Percentiles rank a stretch among this genome's conserved stretches.
These are phyloP conservation scores for Fusarium pseudoanthophilum DNA, from an alignment of 2,329 filamentous ascomycete species.

Conservation along the genomic window DNA sequence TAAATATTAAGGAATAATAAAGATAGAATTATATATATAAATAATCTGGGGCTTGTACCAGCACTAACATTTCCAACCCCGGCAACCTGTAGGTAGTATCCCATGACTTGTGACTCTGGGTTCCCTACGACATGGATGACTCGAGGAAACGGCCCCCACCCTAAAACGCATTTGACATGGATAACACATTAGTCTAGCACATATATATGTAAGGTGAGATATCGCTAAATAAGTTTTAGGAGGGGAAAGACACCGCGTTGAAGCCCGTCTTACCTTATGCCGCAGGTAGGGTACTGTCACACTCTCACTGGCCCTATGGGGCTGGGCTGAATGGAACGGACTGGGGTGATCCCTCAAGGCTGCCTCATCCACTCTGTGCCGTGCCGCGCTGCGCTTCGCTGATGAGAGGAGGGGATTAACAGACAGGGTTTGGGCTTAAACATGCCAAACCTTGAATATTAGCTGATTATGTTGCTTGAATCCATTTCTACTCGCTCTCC, in stretches of 20 bases:
- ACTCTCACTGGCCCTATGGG: neutral
- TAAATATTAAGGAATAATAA: no score
- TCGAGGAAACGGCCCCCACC: slow-evolving; percentile 25
- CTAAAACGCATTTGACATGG: neutral
- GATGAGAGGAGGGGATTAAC: slow-evolving; percentile 5
- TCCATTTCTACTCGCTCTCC: neutral
- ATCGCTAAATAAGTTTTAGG: neutral
- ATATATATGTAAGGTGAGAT: neutral
- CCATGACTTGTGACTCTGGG: neutral
- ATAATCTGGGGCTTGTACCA: no score
- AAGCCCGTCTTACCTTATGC: neutral
- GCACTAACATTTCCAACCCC: no score
- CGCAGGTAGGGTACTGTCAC: neutral
- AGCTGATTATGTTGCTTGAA: neutral
- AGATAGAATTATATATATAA: no score
- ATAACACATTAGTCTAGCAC: neutral
- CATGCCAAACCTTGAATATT: slow-evolving; percentile 3
- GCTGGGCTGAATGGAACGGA: slow-evolving; percentile 8
- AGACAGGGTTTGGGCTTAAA: slow-evolving; percentile 7
- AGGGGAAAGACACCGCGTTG: neutral
- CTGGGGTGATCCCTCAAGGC: slow-evolving; percentile 12
- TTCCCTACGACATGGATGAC: slow-evolving; percentile 5
- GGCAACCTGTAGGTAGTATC: no score
- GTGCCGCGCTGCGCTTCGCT: neutral
- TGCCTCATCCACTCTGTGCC: slow-evolving; percentile 17